Evolutionary conservation across 73 alveolate species (phyloP), one percentile per base, ranked within the genome.

Genomic region (Effrenium voratum): DNA sequence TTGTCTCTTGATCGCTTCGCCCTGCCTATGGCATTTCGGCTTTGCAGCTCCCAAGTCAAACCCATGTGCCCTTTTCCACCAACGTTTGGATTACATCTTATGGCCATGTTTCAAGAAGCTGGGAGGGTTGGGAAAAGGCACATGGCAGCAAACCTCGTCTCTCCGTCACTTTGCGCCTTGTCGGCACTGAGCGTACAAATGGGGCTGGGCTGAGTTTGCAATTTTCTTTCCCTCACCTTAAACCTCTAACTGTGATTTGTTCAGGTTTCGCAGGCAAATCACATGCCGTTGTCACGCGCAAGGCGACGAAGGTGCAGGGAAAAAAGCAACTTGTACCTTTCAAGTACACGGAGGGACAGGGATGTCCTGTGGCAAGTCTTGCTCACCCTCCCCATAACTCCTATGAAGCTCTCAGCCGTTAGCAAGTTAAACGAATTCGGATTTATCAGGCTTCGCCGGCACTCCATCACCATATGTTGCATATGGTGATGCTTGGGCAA

Each of bases 401-500:
- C 91, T 6, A 80, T 80, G 44, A 44, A 80, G 15, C 91, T 80
- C 41, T 80, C 91, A 44, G 70, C 91, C 41, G 59, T 10, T 0
- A 80, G 44, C 0, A 80, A 44, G 28, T 46, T 80, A 5, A 44
- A n/a, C n/a, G 30, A 28, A 5, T 30, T 44, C 2, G 91, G 91
- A 45, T 80, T 80, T 66, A 80, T 72, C 50, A 72, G 49, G 0
- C 50, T 34, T 16, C 8, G 30, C 12, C 30, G 16, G 2, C 50
- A 12, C 13, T 72, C 83, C 13, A 6, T 10, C 46, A 72, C 13
- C 83, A 72, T 34, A 38, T 72, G 83, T 38, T 72, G 36, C 1
- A 72, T 34, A 28, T 72, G 83, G 30, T 72, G 83, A 19, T 72
- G 83, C 49, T 72, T 72, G 13, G 83, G 46, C 36, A 72, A 36